A percentile compares a stretch with the other conserved stretches of the same genome.
Conservation (phyloP, 768 basidiomycete species). For the Mycena crocata region DNA sequence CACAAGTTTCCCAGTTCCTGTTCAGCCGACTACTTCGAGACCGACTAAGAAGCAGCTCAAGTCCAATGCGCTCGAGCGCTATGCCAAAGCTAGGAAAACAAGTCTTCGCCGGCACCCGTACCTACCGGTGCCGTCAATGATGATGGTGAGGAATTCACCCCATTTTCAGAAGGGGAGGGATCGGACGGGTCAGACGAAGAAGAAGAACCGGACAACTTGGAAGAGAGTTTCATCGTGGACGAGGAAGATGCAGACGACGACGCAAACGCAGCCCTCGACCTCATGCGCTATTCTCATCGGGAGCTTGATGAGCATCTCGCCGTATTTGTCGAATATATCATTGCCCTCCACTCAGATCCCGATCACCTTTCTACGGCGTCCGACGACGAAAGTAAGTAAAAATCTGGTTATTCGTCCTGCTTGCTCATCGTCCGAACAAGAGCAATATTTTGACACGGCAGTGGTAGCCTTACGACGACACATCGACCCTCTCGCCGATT, state of each 20-base stretch:
- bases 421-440: not conserved
- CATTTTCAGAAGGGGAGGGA: conserved; percentile 25
- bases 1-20: conserved; percentile 8
- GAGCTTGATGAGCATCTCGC: conserved; percentile 31
- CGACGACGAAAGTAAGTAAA: conserved; percentile 27
- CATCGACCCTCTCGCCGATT: conserved; percentile 31
- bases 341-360: conserved; percentile 26
- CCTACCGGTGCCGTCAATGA: conserved; percentile 13
- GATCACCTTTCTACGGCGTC: conserved; percentile 23
- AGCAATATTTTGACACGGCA: conserved; percentile 28
- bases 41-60: conserved; percentile 23
- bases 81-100: conserved; percentile 31
- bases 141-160: conserved; percentile 26
- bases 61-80: conserved; percentile 25
- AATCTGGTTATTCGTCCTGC: not conserved
- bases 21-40: conserved; percentile 11
- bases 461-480: conserved; percentile 20
- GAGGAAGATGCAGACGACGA: conserved; percentile 25
- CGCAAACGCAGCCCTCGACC: conserved; percentile 26
- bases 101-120: conserved; percentile 29
- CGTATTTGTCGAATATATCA: conserved; percentile 32
- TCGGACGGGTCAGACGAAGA: not conserved
- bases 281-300: conserved; percentile 32
- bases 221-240: conserved; percentile 30
- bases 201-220: conserved; percentile 3